These are phyloP conservation scores for Ophiocordyceps camponoti-leonardi DNA, from an alignment of 2,329 filamentous ascomycete species.

Conservation along the genomic window DNA sequence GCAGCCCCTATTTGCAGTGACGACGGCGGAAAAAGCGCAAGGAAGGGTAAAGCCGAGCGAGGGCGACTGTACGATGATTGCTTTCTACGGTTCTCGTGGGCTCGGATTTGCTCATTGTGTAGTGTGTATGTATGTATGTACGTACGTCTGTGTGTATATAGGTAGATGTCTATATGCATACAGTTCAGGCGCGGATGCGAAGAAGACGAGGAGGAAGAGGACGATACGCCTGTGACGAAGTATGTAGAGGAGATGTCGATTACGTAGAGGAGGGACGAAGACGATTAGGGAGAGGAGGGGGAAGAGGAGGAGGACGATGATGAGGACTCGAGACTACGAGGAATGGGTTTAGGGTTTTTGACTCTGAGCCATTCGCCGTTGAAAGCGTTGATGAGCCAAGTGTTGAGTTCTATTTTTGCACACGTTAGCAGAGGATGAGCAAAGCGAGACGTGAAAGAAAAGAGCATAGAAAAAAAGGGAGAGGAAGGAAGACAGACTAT, in stretches of 20 bases:
- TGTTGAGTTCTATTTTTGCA: slow-evolving; percentile 49
- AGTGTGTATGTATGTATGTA: no score
- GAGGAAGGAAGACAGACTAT: slow-evolving; percentile 44
- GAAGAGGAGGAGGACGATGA: neutral
- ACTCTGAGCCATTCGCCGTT: slow-evolving; percentile 81
- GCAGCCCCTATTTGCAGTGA: no score
- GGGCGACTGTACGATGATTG: no score
- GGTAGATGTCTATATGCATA: no score
- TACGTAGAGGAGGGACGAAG: neutral
- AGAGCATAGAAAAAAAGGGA: neutral
- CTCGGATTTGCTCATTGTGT: no score
- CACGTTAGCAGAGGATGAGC: neutral
- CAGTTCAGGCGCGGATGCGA: no score
- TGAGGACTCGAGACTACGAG: slow-evolving; percentile 2
- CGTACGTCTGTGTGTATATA: no score
- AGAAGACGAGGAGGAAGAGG: no score
- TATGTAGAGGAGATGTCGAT: neutral
- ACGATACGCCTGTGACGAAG: no score
- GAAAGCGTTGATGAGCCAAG: slow-evolving; percentile 94
- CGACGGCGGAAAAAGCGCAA: no score
- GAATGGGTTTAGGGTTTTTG: slow-evolving; percentile 28
- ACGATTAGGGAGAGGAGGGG: neutral
- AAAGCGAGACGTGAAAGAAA: neutral
- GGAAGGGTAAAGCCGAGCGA: no score
- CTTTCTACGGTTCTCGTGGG: no score